Evolutionary conservation across 2,329 filamentous ascomycete genomes (phyloP), one percentile per base, ranked within the genome.

Genomic region (Fusarium dimerum): DNA sequence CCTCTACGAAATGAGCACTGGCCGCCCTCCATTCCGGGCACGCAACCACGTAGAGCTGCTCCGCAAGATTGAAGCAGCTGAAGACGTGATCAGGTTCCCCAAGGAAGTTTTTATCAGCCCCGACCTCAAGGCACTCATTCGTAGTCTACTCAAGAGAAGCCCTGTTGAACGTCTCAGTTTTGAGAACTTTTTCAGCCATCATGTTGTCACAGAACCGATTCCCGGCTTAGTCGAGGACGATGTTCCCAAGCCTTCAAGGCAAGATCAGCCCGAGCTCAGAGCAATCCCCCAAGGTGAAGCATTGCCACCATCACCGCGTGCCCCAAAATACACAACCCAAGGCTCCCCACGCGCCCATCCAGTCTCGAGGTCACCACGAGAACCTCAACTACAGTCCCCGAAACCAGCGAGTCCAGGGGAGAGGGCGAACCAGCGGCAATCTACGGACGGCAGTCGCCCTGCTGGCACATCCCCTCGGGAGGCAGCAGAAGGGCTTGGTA

Each of bases 31-130:
- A 0, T 99, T 97, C 73, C 83, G 91, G 60, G 94, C 94, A 32
- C 85, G 85, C 50, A 97, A 99, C 68, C 94, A 99, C 67, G 92
- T 99, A 40, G 94, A 99, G 69, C 77, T 99, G 36, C 80, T 97
- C 41, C 85, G 90, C 55, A 94, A 89, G 75, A 99, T 99, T 59
- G 93, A 97, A 70, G 87, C 87, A 54, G 86, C 88, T 16, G 88
- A 95, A 57, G 93, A 97, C 68, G 79, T 84, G 56, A 95, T 97
- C 71, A 85, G 82, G 59, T 97, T 97, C 62, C 85, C 88, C 0
- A 83, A 84, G 62, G 89, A 92, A 45, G 82, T 84, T 32, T 77
- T 82, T 45, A 83, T 90, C 54, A 93, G 85, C 60, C 74, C 86
- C 44, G 87, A 89, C 10, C 84, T 97, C 74, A 96, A 96, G 71